Evolutionary conservation across 2,329 filamentous ascomycete genomes (phyloP), one percentile per base, ranked within the genome.

Genomic region (Exserohilum turcica): DNA sequence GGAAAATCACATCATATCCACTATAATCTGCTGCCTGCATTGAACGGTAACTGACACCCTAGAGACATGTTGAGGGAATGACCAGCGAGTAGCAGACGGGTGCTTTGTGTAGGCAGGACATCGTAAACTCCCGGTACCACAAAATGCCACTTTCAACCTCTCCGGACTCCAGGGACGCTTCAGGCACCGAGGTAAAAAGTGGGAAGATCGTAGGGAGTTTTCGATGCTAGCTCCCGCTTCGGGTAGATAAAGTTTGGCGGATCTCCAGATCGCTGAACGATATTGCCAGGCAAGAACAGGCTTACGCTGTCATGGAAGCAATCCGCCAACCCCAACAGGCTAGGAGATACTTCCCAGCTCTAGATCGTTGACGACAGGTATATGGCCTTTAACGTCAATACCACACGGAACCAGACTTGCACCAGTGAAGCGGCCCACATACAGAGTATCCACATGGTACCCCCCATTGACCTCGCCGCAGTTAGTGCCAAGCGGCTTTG

Each of bases 221-320:
- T 59, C 60, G 63, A 66, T 70, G 52, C 61, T 71, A 72, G 68
- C 48, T 69, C 66, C 68, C 68, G 67, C 55, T 52, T 66, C 61
- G 61, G 63, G 40, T 66, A 72, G 67, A 69, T 70, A 65, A 48
- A 67, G 63, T 70, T 69, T 57, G 50, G 48, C 49, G 38, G 54
- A 68, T 44, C 63, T 62, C 38, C 45, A 46, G 57, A 61, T 61
- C 48, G 49, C 31, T 58, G 60, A 59, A 51, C 45, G 18, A 58
- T 44, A 52, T 62, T 62, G 32, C 61, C 56, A 52, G 21, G 29
- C 36, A 49, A 40, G 42, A 58, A 43, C 38, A 54, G 57, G 57
- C 44, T 42, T 40, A 40, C 19, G 28, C 32, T 47, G 47, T 60
- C 54, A 60, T 59, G 49, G 51, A 42, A 57, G 19, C 35, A 9